Conservation (phyloP, 2,329 filamentous ascomycete species). For the Ophiosphaerella herpotricha region DNA sequence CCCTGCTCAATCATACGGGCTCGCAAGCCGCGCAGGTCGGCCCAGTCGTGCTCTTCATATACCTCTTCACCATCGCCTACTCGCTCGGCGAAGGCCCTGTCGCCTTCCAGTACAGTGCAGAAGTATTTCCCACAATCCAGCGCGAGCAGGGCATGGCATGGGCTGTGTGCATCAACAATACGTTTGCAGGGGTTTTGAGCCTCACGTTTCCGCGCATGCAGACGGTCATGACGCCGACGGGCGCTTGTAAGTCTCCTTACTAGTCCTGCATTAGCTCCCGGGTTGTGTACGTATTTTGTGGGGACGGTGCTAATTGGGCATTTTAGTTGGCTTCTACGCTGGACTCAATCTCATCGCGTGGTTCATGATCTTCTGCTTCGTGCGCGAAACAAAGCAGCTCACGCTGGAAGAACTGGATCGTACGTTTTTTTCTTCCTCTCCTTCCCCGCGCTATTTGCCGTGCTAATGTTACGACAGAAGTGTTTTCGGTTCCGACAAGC, state of each 20-base stretch:
- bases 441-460: too few species aligned
- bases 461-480: slow-evolving; percentile 16
- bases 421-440: not conserved
- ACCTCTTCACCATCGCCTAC: slow-evolving; percentile 45
- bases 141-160: slow-evolving; percentile 49
- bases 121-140: slow-evolving; percentile 46
- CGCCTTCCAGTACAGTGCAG: slow-evolving; percentile 51
- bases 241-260: slow-evolving; percentile 26
- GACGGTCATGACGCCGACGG: slow-evolving; percentile 44
- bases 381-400: slow-evolving; percentile 47
- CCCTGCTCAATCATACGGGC: slow-evolving; percentile 32
- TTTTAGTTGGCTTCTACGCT: slow-evolving; percentile 45
- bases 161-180: slow-evolving; percentile 51
- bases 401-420: slow-evolving; percentile 45
- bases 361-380: slow-evolving; percentile 47
- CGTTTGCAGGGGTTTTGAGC: slow-evolving; percentile 46
- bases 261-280: too few species aligned
- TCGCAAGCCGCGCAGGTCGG: slow-evolving; percentile 33
- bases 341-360: slow-evolving; percentile 48
- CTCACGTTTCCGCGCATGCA: slow-evolving; percentile 48
- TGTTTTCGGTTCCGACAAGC: slow-evolving; percentile 44
- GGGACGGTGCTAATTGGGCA: too few species aligned
- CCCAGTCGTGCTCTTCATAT: slow-evolving; percentile 41
- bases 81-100: slow-evolving; percentile 54
- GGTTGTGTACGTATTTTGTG: too few species aligned